These are phyloP conservation scores for Salix viminalis DNA, from an alignment of 345 rosid species.

Conservation along the genomic window DNA sequence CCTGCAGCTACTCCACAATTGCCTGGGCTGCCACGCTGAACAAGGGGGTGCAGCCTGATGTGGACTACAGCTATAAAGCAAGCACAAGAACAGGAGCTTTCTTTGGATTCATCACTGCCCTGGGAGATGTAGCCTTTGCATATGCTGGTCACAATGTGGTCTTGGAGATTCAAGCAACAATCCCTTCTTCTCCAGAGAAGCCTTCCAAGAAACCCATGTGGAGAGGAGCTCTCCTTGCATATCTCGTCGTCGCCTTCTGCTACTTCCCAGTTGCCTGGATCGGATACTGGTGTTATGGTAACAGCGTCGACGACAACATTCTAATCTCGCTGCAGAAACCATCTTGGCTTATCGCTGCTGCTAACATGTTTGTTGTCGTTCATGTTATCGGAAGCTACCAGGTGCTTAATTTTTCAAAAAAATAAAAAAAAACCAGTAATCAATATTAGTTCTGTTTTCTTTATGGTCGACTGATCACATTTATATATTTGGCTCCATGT, in stretches of 20 bases:
- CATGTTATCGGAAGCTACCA: constrained; percentile 92
- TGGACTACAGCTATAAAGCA: constrained; percentile 50
- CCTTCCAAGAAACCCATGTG: constrained; percentile 85
- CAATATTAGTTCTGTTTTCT: neutral
- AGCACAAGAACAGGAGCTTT: constrained; percentile 28
- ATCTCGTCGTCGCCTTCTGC: constrained; percentile 62
- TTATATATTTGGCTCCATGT: neutral
- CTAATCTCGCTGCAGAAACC: constrained; percentile 64
- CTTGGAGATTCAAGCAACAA: constrained; percentile 86
- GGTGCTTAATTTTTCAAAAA: constrained; percentile 19
- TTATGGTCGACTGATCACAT: neutral
- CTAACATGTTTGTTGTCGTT: constrained; percentile 69
- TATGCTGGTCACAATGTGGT: constrained; percentile 85
- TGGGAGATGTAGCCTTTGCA: constrained; percentile 79
- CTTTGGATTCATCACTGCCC: constrained; percentile 59
- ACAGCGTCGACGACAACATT: constrained; percentile 59
- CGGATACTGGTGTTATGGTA: constrained; percentile 61
- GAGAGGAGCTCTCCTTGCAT: constrained; percentile 75
- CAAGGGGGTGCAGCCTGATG: constrained; percentile 44
- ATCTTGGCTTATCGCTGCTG: constrained; percentile 59
- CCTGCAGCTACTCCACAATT: constrained; percentile 61
- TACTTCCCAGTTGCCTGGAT: constrained; percentile 71
- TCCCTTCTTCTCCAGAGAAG: constrained; percentile 75
- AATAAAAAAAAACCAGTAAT: too few relatives aligned
- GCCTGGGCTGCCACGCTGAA: constrained; percentile 54